Evolutionary conservation across 306 rosid species (phyloP), one percentile per base, ranked within the genome.

Genomic region (Medicago lupulina): DNA sequence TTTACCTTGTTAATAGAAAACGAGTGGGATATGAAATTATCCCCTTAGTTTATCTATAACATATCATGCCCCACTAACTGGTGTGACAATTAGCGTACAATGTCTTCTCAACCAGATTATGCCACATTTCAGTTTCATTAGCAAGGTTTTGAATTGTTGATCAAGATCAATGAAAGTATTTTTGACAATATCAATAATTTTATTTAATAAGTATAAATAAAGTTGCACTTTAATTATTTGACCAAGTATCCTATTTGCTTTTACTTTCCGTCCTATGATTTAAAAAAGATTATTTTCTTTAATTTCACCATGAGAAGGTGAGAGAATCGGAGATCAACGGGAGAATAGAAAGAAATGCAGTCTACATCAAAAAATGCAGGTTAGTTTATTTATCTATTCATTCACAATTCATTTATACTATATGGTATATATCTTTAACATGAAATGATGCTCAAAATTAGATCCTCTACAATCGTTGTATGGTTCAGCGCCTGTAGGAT

Each of bases 331-430:
- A 89, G 75, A 61, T 87, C 84, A 71, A 87, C 59, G 98, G 98
- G 57, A 82, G 83, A 85, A 89, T 80, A 78, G 99, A 92, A 72
- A 95, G 76, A 78, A 92, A 86, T 70, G 88, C 86, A 19, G 99
- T 90, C 83, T 71, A 84, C 80, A 76, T 96, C 73, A 84, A 70
- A 80, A 92, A 92, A 72, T 96, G 99, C 98, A 89, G 99, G 99
- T 90, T 74, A 71, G 60, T 79, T 76, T 54, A 17, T 23, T 2
- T 44, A 12, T 75, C 61, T 10, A 7, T 61, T 73, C 25, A 60
- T 43, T 16, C 46, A 15, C 72, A 28, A 28, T 28, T 28, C 31
- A 28, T 25, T 25, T 25, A 25, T 28, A 28, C 31, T 28, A 28
- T 28, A 3, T 28, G 31, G 31, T 28, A 28, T 28, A 28, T 28